A percentile compares a stretch with the other conserved stretches of the same genome.
Conservation (phyloP, 306 rosid genomes). For the Calophaca sinica region DNA sequence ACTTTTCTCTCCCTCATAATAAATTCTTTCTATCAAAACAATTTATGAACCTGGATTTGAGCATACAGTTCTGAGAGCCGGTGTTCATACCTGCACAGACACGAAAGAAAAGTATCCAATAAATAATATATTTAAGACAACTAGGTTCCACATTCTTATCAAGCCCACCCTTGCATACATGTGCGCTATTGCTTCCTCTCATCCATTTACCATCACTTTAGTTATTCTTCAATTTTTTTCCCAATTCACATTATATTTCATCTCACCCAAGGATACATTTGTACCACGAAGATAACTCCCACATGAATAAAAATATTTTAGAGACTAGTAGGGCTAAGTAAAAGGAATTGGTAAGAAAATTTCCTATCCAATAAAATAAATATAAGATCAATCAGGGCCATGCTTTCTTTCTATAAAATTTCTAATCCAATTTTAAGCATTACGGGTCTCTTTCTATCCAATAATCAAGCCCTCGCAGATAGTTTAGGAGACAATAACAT, state of each 20-base stretch:
- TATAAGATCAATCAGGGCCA: neutral
- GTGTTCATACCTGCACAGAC: slow-evolving; percentile 69
- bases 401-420: slow-evolving; percentile 30
- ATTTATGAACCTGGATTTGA: slow-evolving; percentile 71
- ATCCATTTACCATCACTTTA: neutral
- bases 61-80: slow-evolving; percentile 78
- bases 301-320: slow-evolving; percentile 32
- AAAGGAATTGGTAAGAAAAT: slow-evolving; percentile 15
- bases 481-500: slow-evolving; percentile 25
- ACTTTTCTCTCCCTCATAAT: neutral
- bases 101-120: slow-evolving; percentile 40
- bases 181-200: slow-evolving; percentile 33
- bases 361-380: slow-evolving; percentile 13
- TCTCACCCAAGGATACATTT: slow-evolving; percentile 23
- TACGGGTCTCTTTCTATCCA: slow-evolving; percentile 28
- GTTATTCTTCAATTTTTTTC: slow-evolving; percentile 4
- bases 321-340: slow-evolving; percentile 14
- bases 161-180: slow-evolving; percentile 21
- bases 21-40: slow-evolving; percentile 25
- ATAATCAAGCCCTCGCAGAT: slow-evolving; percentile 21
- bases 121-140: slow-evolving; percentile 29
- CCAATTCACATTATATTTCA: slow-evolving; percentile 21
- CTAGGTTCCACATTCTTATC: slow-evolving; percentile 26
- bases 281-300: slow-evolving; percentile 26
- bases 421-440: slow-evolving; percentile 16